Evolutionary conservation across 2,329 filamentous ascomycete species (phyloP), one percentile per base, ranked within the genome.

Genomic region (Botrytis squamosa): DNA sequence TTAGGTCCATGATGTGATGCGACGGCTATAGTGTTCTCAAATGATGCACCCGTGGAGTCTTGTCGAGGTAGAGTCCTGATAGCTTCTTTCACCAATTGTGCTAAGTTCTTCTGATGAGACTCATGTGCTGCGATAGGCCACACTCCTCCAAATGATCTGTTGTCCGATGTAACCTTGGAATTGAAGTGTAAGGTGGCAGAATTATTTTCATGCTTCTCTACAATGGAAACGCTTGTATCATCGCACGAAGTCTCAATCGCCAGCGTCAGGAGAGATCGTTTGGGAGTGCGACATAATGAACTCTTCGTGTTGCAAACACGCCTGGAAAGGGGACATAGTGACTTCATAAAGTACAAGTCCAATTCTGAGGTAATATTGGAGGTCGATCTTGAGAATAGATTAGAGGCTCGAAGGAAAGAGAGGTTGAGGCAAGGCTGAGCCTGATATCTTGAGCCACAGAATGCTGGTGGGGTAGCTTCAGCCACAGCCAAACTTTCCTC

Each of bases 221-320:
- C 86, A 66, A 98, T 83, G 44, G 95, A 92, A 33, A 98, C 94
- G 74, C 92, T 95, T 1, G 95, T 97, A 84, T 98, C 95, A 83
- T 98, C 95, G 86, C 95, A 96, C 4, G 92, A 94, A 16, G 92
- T 92, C 82, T 96, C 93, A 80, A 96, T 94, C 70, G 92, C 92
- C 67, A 95, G 87, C 8, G 88, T 90, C 29, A 88, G 80, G 73
- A 89, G 84, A 59, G 75, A 76, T 40, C 83, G 83, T n/a, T 76
- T 75, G 14, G 46, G n/a, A 46, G 59, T 73, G 40, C 46, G 29
- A 36, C 33, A 36, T 44, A 49, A 62, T 4, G 73, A n/a, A 18
- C 62, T 42, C 20, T 68, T 42, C 8, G 60, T 42, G 60, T 25
- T 66, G n/a, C 20, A 59, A 66, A 75, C 73, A 60, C 76, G 77